Evolutionary conservation across 192 early-diverging fungal species (phyloP).

Genomic region (Gigaspora rosea): DNA sequence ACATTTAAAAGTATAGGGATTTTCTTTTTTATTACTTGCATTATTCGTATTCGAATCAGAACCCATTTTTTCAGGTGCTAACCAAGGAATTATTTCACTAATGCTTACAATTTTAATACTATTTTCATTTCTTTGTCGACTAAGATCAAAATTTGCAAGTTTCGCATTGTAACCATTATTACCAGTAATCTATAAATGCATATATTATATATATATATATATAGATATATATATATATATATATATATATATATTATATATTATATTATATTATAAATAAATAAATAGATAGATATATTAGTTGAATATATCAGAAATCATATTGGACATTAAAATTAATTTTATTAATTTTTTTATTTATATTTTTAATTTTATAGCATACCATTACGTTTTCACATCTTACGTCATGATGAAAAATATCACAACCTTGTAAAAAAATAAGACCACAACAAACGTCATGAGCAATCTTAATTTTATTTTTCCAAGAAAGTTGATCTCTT

Average conservation of each 20-base stretch:
- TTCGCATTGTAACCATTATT: not conserved
- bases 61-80: slow-evolving; percentile 23
- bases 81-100: slow-evolving; percentile 15
- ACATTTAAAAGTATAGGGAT: slow-evolving; percentile 26
- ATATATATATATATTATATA: not conserved
- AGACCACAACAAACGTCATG: slow-evolving; percentile 22
- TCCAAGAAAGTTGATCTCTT: not conserved
- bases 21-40: not conserved
- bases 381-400: slow-evolving; percentile 26
- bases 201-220: not conserved
- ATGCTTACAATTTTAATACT: slow-evolving; percentile 1
- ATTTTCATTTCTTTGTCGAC: not conserved
- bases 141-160: slow-evolving; percentile 15
- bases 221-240: not conserved
- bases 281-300: not conserved
- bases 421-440: slow-evolving; percentile 8
- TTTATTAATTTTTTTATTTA: no score
- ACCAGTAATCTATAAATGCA: not conserved
- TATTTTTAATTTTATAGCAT: not conserved
- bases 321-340: no score
- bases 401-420: slow-evolving; percentile 26
- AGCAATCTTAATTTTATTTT: slow-evolving; percentile 8
- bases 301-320: not conserved
- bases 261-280: not conserved
- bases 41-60: not conserved